Base-by-base conservation (phyloP, 139 green algal genomes). In the Chlamydomonas asymmetrica region DNA sequence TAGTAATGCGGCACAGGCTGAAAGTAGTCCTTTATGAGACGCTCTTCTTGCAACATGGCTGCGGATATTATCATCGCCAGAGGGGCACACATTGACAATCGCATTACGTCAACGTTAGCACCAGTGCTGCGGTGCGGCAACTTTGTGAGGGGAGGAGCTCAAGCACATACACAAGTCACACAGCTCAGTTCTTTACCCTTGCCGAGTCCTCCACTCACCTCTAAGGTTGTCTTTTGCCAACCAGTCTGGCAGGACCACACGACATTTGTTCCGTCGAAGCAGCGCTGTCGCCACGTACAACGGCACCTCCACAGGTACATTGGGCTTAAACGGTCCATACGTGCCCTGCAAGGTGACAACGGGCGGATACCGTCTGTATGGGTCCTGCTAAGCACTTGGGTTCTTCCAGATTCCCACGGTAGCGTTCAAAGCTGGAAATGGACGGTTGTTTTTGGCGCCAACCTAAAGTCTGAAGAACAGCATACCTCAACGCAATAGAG, bases 251-350 rank as follows among this genome's bases (percentile, higher is more conserved):
- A 82, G 63, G 50, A 88, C 75, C n/a, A 97, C 92, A 22, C 75
- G 79, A 69, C 91, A 96, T 39, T 90, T 92, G 31, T 88, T 89
- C 22, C 90, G 81, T 60, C 92, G 91, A 48, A 89, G 83, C n/a
- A 97, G 84, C 22, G 87, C 76, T 4, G 94, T 54, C 2, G 93
- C 93, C 35, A 97, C 73, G 93, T 92, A 97, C 16, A 97, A 69
- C 0, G 93, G 93, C 48, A 97, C 93, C 0, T 91, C 64, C 3
- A 87, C 75, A 10, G 82, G 85, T 0, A 86, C 84, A 78, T 96
- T 94, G 38, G 93, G 85, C 41, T 81, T 69, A 69, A 97, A 96
- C 0, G 93, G 93, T 0, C 93, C 93, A 63, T 92, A 95, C 5
- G 79, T 63, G 34, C 87, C 89, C 91, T 95, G 83, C 68, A 57